Evolutionary conservation across 2,329 filamentous ascomycete genomes (phyloP).

Genomic region (Cladophialophora immunda): DNA sequence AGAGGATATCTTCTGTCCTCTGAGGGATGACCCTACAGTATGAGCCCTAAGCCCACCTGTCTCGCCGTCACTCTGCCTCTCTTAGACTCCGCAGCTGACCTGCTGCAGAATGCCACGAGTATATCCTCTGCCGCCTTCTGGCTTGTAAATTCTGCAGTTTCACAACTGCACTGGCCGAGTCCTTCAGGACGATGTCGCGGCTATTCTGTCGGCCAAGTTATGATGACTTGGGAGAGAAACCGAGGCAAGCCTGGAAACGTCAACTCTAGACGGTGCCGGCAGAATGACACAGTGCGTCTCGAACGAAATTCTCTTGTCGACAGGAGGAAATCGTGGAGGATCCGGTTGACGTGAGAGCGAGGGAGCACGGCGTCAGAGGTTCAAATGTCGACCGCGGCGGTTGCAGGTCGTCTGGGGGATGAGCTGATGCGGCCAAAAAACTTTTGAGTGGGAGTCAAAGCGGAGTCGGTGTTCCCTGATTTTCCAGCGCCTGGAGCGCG

Average conservation of each 20-base stretch:
- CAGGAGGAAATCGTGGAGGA: neutral
- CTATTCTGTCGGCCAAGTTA: neutral
- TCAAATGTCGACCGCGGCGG: slow-evolving; percentile 1
- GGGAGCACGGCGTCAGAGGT: neutral
- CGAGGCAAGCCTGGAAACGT: neutral
- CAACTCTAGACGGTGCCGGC: neutral
- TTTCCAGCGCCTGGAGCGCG: slow-evolving; percentile 20
- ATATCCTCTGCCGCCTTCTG: neutral
- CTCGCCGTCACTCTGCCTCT: slow-evolving; percentile 6
- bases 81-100: slow-evolving; percentile 6
- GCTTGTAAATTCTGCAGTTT: neutral
- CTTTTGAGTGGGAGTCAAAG: slow-evolving; percentile 31
- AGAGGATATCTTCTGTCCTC: neutral
- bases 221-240: neutral
- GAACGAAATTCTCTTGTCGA: neutral
- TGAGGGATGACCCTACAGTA: neutral
- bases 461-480: slow-evolving; percentile 20
- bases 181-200: slow-evolving; percentile 1
- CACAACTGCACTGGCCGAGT: neutral
- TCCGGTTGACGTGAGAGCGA: neutral
- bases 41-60: slow-evolving; percentile 2
- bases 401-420: slow-evolving; percentile 15
- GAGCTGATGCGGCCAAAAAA: slow-evolving; percentile 34
- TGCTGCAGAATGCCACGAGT: neutral
- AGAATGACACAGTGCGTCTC: neutral